Base-by-base conservation (phyloP, 768 basidiomycete genomes). In the Psilocybe subaeruginosa region DNA sequence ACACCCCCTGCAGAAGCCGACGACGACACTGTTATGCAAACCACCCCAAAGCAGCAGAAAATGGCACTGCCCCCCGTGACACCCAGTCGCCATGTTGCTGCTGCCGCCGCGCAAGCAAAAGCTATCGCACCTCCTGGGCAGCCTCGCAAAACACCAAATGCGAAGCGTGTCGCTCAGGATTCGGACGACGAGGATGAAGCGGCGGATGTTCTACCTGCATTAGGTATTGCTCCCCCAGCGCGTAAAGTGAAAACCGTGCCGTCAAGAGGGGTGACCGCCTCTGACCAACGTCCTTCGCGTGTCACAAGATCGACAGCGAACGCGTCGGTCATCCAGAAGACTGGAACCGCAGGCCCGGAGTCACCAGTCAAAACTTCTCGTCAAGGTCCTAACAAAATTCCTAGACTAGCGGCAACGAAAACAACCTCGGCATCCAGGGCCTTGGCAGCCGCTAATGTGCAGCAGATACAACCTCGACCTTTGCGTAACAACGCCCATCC, bases 81-180 rank as follows among this genome's bases (percentile, higher is more conserved):
- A 1, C 93, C 93, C 5, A 88, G 87, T 68, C 87, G 88, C 60
- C 89, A 93, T 66, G 80, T 92, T 58, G 86, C 85, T 6, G 78
- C 83, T 7, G 91, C 90, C 8, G 76, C 88, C 9, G 89, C 89
- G 8, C 87, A 85, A 61, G 90, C 92, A 0, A 83, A 82, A 33
- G 85, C 82, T 16, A 91, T 92, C 19, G 83, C 85, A 9, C 89
- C 93, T 17, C 92, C 90, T 8, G 91, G 89, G 17, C 93, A 93
- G 70, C 93, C 91, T 31, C 87, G 89, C 66, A 97, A 97, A 78
- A 95, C 94, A 0, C 95, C 95, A 0, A 82, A 85, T 56, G 80
- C 86, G 49, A 93, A 95, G 75, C 86, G 91, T 59, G 70, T 78
- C 14, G 86, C 86, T 1, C 80, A 83, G 55, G 90, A 90, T 63